Evolutionary conservation across 2,329 filamentous ascomycete species (phyloP).

Genomic region (Diaporthe amygdali): DNA sequence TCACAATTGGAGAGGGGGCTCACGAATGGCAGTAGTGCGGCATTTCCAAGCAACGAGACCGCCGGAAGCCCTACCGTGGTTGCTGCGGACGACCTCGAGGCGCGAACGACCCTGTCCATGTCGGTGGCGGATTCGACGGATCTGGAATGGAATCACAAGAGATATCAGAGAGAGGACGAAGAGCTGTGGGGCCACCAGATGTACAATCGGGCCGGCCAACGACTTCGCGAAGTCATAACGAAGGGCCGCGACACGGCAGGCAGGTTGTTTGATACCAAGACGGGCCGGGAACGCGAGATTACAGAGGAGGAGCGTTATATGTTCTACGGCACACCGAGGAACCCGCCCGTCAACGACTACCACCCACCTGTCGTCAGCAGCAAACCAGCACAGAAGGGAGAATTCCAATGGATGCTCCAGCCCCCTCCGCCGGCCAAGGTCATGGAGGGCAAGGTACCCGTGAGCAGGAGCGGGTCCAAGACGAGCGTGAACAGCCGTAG

Average conservation of each 20-base stretch:
- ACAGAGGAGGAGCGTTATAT: constrained; percentile 57
- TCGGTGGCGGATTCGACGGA: constrained; percentile 46
- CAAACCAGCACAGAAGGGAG: constrained; percentile 70
- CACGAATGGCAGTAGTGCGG: constrained; percentile 35
- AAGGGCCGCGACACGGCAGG: constrained; percentile 63
- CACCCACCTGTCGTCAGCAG: constrained; percentile 85
- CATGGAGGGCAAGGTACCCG: constrained; percentile 85
- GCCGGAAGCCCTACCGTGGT: constrained; percentile 50
- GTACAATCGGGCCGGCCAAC: constrained; percentile 53
- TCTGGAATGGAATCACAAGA: constrained; percentile 72
- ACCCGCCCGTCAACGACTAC: constrained; percentile 83
- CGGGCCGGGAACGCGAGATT: constrained; percentile 58
- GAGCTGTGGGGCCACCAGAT: constrained; percentile 78
- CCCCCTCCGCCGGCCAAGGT: constrained; percentile 88
- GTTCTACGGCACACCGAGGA: constrained; percentile 65
- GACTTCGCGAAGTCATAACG: constrained; percentile 62
- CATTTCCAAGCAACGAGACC: constrained; percentile 38
- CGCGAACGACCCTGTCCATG: constrained; percentile 43
- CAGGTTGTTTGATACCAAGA: constrained; percentile 54
- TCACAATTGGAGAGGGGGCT: constrained; percentile 35
- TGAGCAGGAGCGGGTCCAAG: constrained; percentile 66
- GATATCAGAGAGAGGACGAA: constrained; percentile 88
- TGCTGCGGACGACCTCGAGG: constrained; percentile 47
- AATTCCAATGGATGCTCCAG: constrained; percentile 89
- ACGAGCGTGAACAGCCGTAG: constrained; percentile 55